A percentile compares a stretch with the other conserved stretches of the same genome.
Conservation (phyloP, 768 basidiomycete genomes). For the Lyophyllum shimeji region DNA sequence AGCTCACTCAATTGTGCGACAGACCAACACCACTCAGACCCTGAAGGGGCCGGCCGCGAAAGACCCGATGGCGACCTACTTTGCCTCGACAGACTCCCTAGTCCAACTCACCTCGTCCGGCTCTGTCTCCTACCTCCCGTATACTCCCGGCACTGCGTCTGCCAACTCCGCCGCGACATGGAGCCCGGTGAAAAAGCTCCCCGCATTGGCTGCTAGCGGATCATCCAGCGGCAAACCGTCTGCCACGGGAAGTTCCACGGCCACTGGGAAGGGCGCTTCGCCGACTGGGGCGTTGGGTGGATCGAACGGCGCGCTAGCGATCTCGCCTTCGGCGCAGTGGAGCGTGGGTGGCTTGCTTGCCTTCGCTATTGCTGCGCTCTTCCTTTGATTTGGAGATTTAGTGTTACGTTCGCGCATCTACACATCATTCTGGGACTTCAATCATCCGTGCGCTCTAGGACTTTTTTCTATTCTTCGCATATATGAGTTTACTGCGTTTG, state of each 20-base stretch:
- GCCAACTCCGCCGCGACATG: constrained; percentile 49
- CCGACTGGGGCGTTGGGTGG: constrained; percentile 8
- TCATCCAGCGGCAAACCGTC: background rate
- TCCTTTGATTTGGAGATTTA: constrained; percentile 7
- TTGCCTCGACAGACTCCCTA: constrained; percentile 57
- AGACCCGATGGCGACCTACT: constrained; percentile 61
- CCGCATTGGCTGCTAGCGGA: constrained; percentile 38
- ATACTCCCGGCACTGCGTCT: constrained; percentile 41
- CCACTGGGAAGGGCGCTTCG: constrained; percentile 12
- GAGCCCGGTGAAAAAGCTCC: constrained; percentile 44
- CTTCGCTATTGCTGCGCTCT: constrained; percentile 10
- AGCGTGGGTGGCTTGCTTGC: constrained; percentile 8
- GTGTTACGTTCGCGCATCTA: constrained; percentile 1
- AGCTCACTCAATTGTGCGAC: background rate
- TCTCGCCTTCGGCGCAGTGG: constrained; percentile 10
- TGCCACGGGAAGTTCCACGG: constrained; percentile 8
- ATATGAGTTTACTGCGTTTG: background rate
- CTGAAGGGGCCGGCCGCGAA: constrained; percentile 60
- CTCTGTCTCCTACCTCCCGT: constrained; percentile 59
- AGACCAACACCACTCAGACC: constrained; percentile 65
- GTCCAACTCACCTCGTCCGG: constrained; percentile 69
- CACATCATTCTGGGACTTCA: background rate
- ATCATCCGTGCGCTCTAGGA: background rate
- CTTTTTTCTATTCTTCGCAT: background rate
- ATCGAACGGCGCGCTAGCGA: constrained; percentile 8